Conservation (phyloP, 768 basidiomycete species). For the Rubroboletus pulcherrimus region DNA sequence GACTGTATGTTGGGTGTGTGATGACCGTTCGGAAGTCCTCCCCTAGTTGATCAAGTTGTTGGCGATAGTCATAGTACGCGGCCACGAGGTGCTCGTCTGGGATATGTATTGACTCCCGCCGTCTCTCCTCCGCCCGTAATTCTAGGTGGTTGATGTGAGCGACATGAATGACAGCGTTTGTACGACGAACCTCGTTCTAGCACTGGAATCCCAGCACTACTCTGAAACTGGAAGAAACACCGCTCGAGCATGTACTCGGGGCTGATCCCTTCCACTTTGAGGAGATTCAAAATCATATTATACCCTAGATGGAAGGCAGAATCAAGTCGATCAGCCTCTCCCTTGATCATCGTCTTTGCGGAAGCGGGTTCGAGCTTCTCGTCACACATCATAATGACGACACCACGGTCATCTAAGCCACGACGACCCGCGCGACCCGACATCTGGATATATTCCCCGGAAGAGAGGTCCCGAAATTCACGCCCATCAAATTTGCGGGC, state of each 20-base stretch:
- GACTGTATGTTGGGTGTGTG: constrained; percentile 91
- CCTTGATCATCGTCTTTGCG: constrained; percentile 97
- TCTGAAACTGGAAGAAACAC: constrained; percentile 99
- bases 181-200: constrained; percentile 70
- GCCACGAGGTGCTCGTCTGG: constrained; percentile 79
- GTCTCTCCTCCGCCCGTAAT: constrained; percentile 66
- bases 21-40: constrained; percentile 89
- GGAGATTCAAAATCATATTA: constrained; percentile 97
- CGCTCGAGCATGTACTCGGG: constrained; percentile 97
- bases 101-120: constrained; percentile 60
- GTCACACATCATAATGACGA: constrained; percentile 99
- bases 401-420: constrained; percentile 96
- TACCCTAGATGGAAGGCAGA: constrained; percentile 99
- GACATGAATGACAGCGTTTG: background rate
- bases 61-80: constrained; percentile 90
- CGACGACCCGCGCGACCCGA: constrained; percentile 96
- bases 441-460: constrained; percentile 99
- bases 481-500: constrained; percentile 95
- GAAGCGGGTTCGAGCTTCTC: constrained; percentile 91
- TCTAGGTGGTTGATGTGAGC: constrained; percentile 45
- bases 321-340: constrained; percentile 92
- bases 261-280: constrained; percentile 97
- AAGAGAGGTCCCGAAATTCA: constrained; percentile 89
- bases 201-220: constrained; percentile 81
- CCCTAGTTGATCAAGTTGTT: constrained; percentile 86